Conservation (phyloP, 768 basidiomycete species). For the Boletus reticulatus region DNA sequence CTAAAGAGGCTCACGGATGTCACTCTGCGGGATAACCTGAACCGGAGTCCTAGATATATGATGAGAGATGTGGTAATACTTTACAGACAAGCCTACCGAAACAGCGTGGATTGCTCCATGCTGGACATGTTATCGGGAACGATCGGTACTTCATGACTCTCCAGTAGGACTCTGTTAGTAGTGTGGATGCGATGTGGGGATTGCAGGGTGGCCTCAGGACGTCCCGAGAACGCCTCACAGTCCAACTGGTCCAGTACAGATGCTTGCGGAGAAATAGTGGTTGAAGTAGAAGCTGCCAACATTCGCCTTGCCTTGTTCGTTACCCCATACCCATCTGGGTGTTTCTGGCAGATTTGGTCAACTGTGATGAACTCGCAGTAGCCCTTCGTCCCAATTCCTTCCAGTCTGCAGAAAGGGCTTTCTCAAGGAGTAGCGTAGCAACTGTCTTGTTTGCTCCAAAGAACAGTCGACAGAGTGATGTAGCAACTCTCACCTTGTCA, state of each 20-base stretch:
- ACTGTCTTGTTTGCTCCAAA: slow-evolving; percentile 75
- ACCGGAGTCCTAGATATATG: neutral
- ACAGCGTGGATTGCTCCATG: neutral
- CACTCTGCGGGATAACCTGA: slow-evolving; percentile 33
- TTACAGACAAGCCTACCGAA: neutral
- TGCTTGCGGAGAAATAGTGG: neutral
- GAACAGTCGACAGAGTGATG: slow-evolving; percentile 70
- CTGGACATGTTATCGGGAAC: neutral
- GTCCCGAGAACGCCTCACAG: too few species aligned
- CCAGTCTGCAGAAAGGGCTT: slow-evolving; percentile 84
- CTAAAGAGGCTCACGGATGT: slow-evolving; percentile 26
- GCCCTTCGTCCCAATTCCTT: slow-evolving; percentile 70
- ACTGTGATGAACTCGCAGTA: slow-evolving; percentile 60
- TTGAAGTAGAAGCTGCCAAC: neutral
- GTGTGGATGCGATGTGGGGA: neutral
- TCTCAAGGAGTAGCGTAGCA: slow-evolving; percentile 83
- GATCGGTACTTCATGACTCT: neutral
- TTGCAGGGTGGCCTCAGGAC: neutral
- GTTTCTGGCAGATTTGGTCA: slow-evolving; percentile 68
- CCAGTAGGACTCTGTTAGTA: neutral
- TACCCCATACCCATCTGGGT: neutral
- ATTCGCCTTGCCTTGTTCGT: neutral
- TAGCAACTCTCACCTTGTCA: slow-evolving; percentile 49
- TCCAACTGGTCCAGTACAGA: neutral
- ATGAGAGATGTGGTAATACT: neutral